Conservation (phyloP, 805 yeast species). For the Wickerhamiella galacta region DNA sequence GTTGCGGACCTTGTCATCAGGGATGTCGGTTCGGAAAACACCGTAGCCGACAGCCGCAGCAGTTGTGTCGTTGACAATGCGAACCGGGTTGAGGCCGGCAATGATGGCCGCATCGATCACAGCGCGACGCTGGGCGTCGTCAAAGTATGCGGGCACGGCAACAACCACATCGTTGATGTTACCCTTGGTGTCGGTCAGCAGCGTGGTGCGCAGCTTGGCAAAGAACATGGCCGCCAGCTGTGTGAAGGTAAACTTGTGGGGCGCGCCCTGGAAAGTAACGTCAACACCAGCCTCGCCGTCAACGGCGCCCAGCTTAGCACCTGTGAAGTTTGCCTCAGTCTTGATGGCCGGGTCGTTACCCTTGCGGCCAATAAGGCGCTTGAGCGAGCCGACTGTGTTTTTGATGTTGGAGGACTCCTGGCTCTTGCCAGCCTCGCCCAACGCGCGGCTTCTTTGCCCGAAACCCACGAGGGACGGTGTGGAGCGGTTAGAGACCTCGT, state of each 20-base stretch:
- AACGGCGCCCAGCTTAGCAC: conserved; percentile 53
- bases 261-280: conserved; percentile 70
- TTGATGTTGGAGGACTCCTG: conserved; percentile 93
- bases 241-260: conserved; percentile 62
- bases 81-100: conserved; percentile 95
- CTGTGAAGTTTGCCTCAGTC: conserved; percentile 56
- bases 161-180: conserved; percentile 75
- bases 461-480: conserved; percentile 90
- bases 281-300: conserved; percentile 66
- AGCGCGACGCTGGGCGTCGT: conserved; percentile 93
- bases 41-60: conserved; percentile 99
- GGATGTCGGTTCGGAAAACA: conserved; percentile 86
- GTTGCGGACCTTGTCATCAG: conserved; percentile 80
- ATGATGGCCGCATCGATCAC: conserved; percentile 86
- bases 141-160: conserved; percentile 95
- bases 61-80: conserved; percentile 92
- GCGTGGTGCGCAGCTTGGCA: conserved; percentile 70
- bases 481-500: conserved; percentile 94
- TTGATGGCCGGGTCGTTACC: conserved; percentile 60
- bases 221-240: conserved; percentile 93
- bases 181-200: conserved; percentile 67
- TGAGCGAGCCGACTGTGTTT: conserved; percentile 88
- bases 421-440: conserved; percentile 92
- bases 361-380: conserved; percentile 76
- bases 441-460: conserved; percentile 71